Base-by-base conservation (phyloP, 2,329 filamentous ascomycete genomes). In the Ceratocystis alfenasii region DNA sequence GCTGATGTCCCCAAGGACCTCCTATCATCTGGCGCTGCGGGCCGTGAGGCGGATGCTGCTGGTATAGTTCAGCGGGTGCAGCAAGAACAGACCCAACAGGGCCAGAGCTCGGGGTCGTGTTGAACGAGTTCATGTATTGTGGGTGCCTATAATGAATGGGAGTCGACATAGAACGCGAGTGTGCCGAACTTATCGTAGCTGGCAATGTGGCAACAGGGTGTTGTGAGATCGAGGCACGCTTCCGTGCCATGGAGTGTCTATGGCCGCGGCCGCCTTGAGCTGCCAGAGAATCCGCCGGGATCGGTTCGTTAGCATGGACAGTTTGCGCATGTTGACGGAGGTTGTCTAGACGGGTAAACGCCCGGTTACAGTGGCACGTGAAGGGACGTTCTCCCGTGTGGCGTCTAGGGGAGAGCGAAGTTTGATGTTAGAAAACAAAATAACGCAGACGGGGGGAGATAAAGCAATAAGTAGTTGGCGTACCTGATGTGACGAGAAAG, bases 301-400 rank as follows among this genome's bases (percentile, higher is more conserved):
- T 99, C 66, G 96, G 91, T 74, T 97, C 94, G 74, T 97, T 96
- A 67, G 95, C 89, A 74, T 99, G 94, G 0, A 99, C 94, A 0
- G 94, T 97, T 75, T 96, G 92, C 57, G 94, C 94, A 79, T 99
- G 94, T 74, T 99, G 94, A 67, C 94, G 86, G 63, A 99, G 79
- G 73, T 68, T 65, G 60, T 69, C 62, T 45, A 69, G 33, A 20
- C 66, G 66, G 28, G 65, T 65, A 22, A 67, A 67, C n/a, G 91
- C 85, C 63, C 94, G 85, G 1, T 88, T 90, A 75, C 94, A 99
- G 75, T 97, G 94, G 71, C 94, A 99, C 75, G 95, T 89, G 72
- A 97, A 99, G 0, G 94, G 94, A 33, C 94, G 86, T 78, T 99
- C 94, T 64, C 94, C 94, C 0, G 94, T 99, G 73, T 99, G 94